Evolutionary conservation across 768 basidiomycete species (phyloP).

Genomic region (Tulasnella sp.): DNA sequence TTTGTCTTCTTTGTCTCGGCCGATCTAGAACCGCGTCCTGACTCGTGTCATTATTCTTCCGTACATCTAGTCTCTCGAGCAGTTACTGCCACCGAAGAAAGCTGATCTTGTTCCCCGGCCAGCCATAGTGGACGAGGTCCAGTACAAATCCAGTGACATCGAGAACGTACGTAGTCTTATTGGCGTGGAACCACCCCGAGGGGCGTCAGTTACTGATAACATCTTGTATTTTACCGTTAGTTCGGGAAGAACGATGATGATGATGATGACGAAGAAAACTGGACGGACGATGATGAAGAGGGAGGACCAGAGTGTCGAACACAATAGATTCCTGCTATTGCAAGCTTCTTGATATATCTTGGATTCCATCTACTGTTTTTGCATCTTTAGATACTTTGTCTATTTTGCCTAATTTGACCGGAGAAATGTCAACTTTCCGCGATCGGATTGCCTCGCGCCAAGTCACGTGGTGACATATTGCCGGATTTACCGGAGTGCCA

Average conservation of each 20-base stretch:
- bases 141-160: constrained; percentile 64
- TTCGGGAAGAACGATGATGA: constrained; percentile 51
- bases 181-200: constrained; percentile 52
- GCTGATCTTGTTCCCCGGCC: constrained; percentile 57
- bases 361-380: too few relatives aligned
- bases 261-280: constrained; percentile 51
- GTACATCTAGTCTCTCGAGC: constrained; percentile 44
- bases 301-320: constrained; percentile 13
- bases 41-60: constrained; percentile 1
- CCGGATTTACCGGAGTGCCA: too few relatives aligned
- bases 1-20: not conserved
- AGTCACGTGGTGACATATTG: too few relatives aligned
- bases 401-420: too few relatives aligned
- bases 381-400: too few relatives aligned
- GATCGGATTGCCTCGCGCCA: too few relatives aligned
- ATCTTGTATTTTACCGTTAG: constrained; percentile 4
- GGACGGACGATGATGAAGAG: constrained; percentile 25
- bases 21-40: not conserved
- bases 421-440: too few relatives aligned
- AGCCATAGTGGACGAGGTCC: constrained; percentile 52
- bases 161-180: constrained; percentile 64
- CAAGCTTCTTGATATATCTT: too few relatives aligned
- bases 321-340: constrained; percentile 11
- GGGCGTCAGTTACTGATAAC: too few relatives aligned
- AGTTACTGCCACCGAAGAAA: constrained; percentile 65